Evolutionary conservation across 495 filamentous ascomycete species (phyloP), one percentile per base, ranked within the genome.

Genomic region (Xylaria palmicola): DNA sequence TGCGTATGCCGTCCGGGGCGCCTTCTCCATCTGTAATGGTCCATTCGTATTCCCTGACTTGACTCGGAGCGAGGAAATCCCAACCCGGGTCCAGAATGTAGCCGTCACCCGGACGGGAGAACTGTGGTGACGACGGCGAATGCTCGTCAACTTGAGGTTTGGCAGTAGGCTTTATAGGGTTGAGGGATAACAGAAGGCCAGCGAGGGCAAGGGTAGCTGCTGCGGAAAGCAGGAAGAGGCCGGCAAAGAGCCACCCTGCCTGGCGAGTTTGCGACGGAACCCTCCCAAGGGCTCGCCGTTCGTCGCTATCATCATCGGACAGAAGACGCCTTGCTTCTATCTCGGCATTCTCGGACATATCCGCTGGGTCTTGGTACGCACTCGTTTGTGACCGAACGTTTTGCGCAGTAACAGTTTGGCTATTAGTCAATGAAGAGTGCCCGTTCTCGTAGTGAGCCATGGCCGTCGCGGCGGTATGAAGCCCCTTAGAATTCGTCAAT

Each of bases 1-100:
- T 75, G 29, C 65, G 75, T 13, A 84, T 72, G n/a, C 79, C 78
- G 67, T 86, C 83, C 3, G 84, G 84, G 51, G 78, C 80, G 26
- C 74, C 77, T 20, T 77, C 75, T 36, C 73, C 73, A 45, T 83
- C 80, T n/a, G 70, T 54, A 41, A 85, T 76, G 7, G 64, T 76
- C 79, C 78, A 85, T 59, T 77, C 63, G 59, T 81, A 85, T 53
- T 75, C 71, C 55, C 82, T 70, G 8, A 69, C 70, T 49, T 72
- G 75, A 5, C 73, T 74, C 27, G 65, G 51, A 7, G 74, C 70
- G 9, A 67, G 34, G 58, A 77, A 79, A 45, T 83, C 71, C 81
- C 81, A 84, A 29, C 64, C 30, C 6, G 74, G 70, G 62, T 79
- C 72, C 8, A 83, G 65, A 29, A 79, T 62, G 50, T 82, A 82